These are phyloP conservation scores for Penicillium paradoxum DNA, from an alignment of 495 filamentous ascomycete genomes.

Conservation along the genomic window DNA sequence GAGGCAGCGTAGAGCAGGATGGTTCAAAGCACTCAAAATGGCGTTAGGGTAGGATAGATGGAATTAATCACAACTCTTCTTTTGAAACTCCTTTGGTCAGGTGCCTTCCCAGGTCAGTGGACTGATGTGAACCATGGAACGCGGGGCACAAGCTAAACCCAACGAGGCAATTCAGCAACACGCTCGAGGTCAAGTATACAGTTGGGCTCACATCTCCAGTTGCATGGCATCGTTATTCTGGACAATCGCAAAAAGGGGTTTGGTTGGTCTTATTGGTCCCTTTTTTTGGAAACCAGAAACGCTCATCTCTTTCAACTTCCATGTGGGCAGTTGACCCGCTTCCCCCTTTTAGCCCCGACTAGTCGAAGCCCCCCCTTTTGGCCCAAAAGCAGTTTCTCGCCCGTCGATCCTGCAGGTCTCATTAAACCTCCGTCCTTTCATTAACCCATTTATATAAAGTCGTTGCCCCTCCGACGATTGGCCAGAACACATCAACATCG, in stretches of 20 bases:
- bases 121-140: slow-evolving; percentile 6
- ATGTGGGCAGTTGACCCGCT: slow-evolving; percentile 19
- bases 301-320: neutral
- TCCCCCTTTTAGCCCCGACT: slow-evolving; percentile 19
- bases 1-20: neutral
- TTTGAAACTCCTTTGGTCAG: too few species aligned
- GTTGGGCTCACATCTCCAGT: neutral
- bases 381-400: slow-evolving; percentile 26
- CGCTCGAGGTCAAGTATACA: neutral
- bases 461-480: slow-evolving; percentile 1
- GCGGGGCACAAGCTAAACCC: slow-evolving; percentile 9
- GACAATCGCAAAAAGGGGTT: neutral
- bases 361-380: slow-evolving; percentile 22
- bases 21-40: neutral
- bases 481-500: neutral
- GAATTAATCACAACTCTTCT: neutral
- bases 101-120: too few species aligned
- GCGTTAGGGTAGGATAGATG: neutral
- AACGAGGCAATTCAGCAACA: slow-evolving; percentile 8
- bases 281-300: neutral
- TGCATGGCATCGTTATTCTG: too few species aligned
- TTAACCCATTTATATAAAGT: slow-evolving; percentile 8
- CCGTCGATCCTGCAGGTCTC: slow-evolving; percentile 26
- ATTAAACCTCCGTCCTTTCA: slow-evolving; percentile 22
- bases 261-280: neutral